phyloP scores from a whole-genome alignment of 371 early-diverging fungal genomes.

The Apophysomyces trapeziformis region DNA sequence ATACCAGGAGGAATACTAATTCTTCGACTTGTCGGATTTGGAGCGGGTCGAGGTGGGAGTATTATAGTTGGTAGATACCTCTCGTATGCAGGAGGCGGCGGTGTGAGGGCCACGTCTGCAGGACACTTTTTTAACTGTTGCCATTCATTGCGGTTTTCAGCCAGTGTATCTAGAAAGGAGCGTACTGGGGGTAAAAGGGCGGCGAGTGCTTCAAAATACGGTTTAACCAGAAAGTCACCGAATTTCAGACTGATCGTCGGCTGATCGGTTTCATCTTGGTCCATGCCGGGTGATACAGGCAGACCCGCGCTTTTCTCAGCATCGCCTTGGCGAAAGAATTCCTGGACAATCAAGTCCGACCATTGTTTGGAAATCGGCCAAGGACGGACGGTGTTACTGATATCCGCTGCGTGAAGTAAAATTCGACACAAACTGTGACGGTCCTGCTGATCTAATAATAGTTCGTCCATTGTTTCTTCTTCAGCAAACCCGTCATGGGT shows the following conservation, averaged over 20 bases:
- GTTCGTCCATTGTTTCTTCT: neutral
- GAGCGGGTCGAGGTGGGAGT: constrained; percentile 20
- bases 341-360: constrained; percentile 85
- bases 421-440: constrained; percentile 67
- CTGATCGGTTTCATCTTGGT: constrained; percentile 74
- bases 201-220: constrained; percentile 79
- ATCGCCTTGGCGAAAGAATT: constrained; percentile 89
- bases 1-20: constrained; percentile 56
- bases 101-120: constrained; percentile 25
- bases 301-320: constrained; percentile 71
- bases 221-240: constrained; percentile 76
- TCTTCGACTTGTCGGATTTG: constrained; percentile 30
- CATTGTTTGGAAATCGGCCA: constrained; percentile 86
- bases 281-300: constrained; percentile 89
- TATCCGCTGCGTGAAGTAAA: constrained; percentile 87
- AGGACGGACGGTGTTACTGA: constrained; percentile 86
- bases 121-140: constrained; percentile 33
- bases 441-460: constrained; percentile 41
- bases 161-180: constrained; percentile 37
- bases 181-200: constrained; percentile 65
- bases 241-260: constrained; percentile 80
- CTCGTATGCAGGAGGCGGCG: constrained; percentile 17
- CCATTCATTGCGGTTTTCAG: constrained; percentile 49
- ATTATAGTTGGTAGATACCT: constrained; percentile 28
- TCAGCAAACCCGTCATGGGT: neutral